phyloP scores from a whole-genome alignment of 805 yeast genomes.

The Kuraishia piskuri region DNA sequence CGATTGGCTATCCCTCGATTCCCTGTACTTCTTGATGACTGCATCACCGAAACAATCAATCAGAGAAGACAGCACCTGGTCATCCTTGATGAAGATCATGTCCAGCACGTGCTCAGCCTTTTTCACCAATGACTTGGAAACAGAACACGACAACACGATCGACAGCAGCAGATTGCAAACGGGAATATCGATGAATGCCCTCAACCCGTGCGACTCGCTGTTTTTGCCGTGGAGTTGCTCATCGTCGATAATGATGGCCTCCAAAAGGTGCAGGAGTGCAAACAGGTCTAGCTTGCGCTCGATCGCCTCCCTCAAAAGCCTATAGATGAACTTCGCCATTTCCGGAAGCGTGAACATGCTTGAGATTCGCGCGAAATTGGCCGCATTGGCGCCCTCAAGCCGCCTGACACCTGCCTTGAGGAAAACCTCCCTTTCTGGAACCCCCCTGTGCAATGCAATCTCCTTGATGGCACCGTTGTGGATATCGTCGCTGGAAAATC shows the following conservation, averaged over 20 bases:
- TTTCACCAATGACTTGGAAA: slow-evolving; percentile 36
- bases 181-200: slow-evolving; percentile 41
- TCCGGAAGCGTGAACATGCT: slow-evolving; percentile 38
- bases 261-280: slow-evolving; percentile 58
- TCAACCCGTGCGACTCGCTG: slow-evolving; percentile 20
- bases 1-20: slow-evolving; percentile 33
- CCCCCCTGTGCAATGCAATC: slow-evolving; percentile 28
- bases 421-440: slow-evolving; percentile 33
- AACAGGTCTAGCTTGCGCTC: slow-evolving; percentile 43
- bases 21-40: slow-evolving; percentile 39
- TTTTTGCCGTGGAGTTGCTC: slow-evolving; percentile 19
- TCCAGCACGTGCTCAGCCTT: slow-evolving; percentile 56
- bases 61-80: slow-evolving; percentile 40
- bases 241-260: slow-evolving; percentile 42
- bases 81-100: slow-evolving; percentile 38
- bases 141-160: slow-evolving; percentile 35
- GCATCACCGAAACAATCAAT: slow-evolving; percentile 49
- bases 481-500: slow-evolving; percentile 41
- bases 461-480: slow-evolving; percentile 36
- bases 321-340: slow-evolving; percentile 51
- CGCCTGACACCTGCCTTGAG: slow-evolving; percentile 35
- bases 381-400: slow-evolving; percentile 18
- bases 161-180: slow-evolving; percentile 46
- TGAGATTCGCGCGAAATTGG: slow-evolving; percentile 35
- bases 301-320: slow-evolving; percentile 46